phyloP scores from a whole-genome alignment of 805 yeast species.

The Hanseniaspora meyeri region DNA sequence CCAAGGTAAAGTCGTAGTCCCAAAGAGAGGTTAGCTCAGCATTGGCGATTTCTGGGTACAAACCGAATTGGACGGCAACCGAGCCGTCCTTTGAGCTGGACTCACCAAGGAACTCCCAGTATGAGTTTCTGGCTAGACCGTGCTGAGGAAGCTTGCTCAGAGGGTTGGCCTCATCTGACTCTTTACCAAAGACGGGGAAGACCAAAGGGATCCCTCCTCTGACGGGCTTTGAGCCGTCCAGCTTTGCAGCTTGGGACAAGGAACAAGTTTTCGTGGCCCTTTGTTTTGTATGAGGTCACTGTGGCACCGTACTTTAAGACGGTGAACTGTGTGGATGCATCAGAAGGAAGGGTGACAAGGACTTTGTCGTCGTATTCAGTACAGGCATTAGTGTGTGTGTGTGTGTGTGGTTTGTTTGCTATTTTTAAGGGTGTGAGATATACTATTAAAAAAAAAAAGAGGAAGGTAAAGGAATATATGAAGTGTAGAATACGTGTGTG shows the following conservation, averaged over 20 bases:
- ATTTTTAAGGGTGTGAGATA: too few species aligned
- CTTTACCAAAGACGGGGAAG: slow-evolving; percentile 83
- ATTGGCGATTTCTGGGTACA: slow-evolving; percentile 73
- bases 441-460: too few species aligned
- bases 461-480: too few species aligned
- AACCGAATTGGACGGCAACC: slow-evolving; percentile 78
- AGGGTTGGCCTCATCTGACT: slow-evolving; percentile 31
- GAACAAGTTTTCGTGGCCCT: slow-evolving; percentile 76
- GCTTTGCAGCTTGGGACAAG: slow-evolving; percentile 61
- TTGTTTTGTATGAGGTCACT: slow-evolving; percentile 64
- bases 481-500: too few species aligned
- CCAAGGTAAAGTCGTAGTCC: slow-evolving; percentile 60
- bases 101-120: slow-evolving; percentile 92
- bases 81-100: slow-evolving; percentile 40
- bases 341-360: slow-evolving; percentile 42
- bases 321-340: slow-evolving; percentile 44
- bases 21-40: slow-evolving; percentile 50
- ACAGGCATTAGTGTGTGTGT: slow-evolving; percentile 38
- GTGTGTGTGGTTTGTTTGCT: background rate
- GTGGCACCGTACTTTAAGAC: slow-evolving; percentile 84
- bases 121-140: slow-evolving; percentile 83
- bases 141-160: slow-evolving; percentile 77
- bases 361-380: slow-evolving; percentile 57
- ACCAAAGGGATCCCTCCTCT: slow-evolving; percentile 96
- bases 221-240: slow-evolving; percentile 88